Conservation (phyloP, 208 protist species). For the Endotrypanum monterogeii region DNA sequence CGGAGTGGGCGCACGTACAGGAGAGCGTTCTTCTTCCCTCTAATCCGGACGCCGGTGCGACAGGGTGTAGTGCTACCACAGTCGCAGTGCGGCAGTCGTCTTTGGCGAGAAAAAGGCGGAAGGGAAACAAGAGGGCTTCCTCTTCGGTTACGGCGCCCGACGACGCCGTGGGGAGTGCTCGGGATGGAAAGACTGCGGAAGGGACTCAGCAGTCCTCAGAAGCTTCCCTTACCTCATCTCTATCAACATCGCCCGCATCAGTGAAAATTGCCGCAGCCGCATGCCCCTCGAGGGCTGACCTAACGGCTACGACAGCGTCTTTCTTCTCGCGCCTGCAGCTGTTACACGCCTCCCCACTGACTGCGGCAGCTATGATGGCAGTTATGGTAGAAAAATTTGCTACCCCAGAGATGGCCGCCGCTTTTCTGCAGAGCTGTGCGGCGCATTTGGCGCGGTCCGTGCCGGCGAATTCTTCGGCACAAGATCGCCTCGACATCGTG, state of each 20-base stretch:
- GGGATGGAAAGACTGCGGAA: neutral
- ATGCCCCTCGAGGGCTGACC: neutral
- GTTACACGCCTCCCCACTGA: constrained; percentile 39
- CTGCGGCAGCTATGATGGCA: constrained; percentile 58
- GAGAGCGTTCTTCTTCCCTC: constrained; percentile 5
- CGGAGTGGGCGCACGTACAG: constrained; percentile 36
- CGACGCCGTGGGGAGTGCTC: neutral
- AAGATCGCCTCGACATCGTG: neutral
- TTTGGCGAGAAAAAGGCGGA: neutral
- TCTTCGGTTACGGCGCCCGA: neutral
- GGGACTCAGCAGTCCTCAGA: neutral
- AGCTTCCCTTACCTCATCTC: neutral
- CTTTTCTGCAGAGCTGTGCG: constrained; percentile 46
- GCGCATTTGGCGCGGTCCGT: constrained; percentile 13
- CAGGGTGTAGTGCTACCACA: neutral
- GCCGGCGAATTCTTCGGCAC: neutral
- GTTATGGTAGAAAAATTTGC: constrained; percentile 69
- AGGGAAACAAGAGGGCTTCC: neutral
- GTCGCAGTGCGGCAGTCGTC: neutral
- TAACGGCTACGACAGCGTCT: neutral
- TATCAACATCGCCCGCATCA: neutral
- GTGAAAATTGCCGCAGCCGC: neutral
- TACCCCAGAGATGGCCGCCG: constrained; percentile 34
- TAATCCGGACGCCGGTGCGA: neutral
- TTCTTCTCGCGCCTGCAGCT: constrained; percentile 42